Evolutionary conservation across 495 filamentous ascomycete genomes (phyloP).

Genomic region (Penicillium samsonianum): DNA sequence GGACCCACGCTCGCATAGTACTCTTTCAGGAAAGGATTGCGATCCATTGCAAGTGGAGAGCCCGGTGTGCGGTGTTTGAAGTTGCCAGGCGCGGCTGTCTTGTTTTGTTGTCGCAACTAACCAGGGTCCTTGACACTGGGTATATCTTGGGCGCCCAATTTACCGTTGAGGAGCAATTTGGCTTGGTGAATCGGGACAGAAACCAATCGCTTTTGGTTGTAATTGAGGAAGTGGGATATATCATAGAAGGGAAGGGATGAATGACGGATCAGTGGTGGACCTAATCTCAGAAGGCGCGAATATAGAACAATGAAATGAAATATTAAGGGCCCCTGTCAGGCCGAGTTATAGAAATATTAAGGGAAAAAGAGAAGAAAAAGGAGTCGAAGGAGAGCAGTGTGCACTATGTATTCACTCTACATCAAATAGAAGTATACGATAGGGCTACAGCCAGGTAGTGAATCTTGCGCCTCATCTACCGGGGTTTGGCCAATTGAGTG

Average conservation of each 20-base stretch:
- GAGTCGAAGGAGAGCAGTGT: too few species aligned
- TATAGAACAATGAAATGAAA: too few species aligned
- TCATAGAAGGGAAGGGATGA: not conserved
- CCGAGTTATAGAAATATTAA: too few species aligned
- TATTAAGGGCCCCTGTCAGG: too few species aligned
- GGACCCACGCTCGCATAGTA: conserved; percentile 28
- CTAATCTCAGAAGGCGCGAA: too few species aligned
- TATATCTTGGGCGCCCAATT: conserved; percentile 1
- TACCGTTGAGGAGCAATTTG: conserved; percentile 17
- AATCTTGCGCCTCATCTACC: too few species aligned
- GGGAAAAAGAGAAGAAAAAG: too few species aligned
- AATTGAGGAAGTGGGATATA: not conserved
- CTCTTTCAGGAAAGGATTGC: conserved; percentile 37
- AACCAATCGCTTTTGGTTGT: not conserved
- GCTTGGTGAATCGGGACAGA: not conserved
- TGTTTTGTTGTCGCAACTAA: conserved; percentile 4
- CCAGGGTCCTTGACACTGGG: not conserved
- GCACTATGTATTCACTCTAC: too few species aligned
- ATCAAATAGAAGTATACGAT: too few species aligned
- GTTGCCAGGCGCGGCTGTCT: not conserved
- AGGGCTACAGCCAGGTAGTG: too few species aligned
- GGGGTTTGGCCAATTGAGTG: too few species aligned
- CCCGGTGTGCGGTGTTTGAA: conserved; percentile 9
- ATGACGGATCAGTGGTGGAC: too few species aligned
- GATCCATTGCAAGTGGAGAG: conserved; percentile 33